Percentiles rank a stretch among this genome's conserved stretches.
phyloP scores from a whole-genome alignment of 306 rosid species.

The Mimosa bimucronata region DNA sequence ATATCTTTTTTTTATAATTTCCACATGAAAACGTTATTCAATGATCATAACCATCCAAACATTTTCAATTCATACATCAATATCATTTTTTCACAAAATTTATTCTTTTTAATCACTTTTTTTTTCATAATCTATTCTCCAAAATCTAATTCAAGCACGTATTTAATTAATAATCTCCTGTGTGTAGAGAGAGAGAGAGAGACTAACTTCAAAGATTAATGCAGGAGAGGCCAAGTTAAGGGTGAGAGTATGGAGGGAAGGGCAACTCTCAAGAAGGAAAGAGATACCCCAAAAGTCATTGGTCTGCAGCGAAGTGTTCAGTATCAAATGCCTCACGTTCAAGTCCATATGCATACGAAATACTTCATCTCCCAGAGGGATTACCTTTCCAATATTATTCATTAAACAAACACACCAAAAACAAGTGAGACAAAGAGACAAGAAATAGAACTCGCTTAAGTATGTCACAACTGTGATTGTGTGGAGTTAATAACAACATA shows the following conservation, averaged over 20 bases:
- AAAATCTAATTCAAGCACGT: too few relatives aligned
- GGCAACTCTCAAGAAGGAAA: conserved; percentile 52
- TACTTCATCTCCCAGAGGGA: background rate
- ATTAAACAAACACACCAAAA: background rate
- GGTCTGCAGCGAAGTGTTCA: conserved; percentile 48
- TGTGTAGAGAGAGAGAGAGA: background rate
- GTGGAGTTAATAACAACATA: too few relatives aligned
- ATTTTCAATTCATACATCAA: too few relatives aligned
- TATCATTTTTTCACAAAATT: too few relatives aligned
- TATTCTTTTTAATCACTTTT: too few relatives aligned
- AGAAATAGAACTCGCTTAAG: too few relatives aligned
- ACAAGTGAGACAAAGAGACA: background rate
- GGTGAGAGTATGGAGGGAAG: conserved; percentile 45
- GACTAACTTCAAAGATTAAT: conserved; percentile 36
- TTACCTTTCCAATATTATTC: background rate
- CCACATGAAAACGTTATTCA: too few relatives aligned
- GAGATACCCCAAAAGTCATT: conserved; percentile 46
- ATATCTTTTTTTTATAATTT: too few relatives aligned
- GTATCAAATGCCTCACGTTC: conserved; percentile 45
- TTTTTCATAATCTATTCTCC: background rate
- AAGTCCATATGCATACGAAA: background rate
- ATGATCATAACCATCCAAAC: too few relatives aligned
- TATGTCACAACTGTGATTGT: too few relatives aligned
- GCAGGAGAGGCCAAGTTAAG: conserved; percentile 24
- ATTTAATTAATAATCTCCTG: background rate